phyloP scores from a whole-genome alignment of 2,329 filamentous ascomycete genomes.

The Penicillium sp. region DNA sequence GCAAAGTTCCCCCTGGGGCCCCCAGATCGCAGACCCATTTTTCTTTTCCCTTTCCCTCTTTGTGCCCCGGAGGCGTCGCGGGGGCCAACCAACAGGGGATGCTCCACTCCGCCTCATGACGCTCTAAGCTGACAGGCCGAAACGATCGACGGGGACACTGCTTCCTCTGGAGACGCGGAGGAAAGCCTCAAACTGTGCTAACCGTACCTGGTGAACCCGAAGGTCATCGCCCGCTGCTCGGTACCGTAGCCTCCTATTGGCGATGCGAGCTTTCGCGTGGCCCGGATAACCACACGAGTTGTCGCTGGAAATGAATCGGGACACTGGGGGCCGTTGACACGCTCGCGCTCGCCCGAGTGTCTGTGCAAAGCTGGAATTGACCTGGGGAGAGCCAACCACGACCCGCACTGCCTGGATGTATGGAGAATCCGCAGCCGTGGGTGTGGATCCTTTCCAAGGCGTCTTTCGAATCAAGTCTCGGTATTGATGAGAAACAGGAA shows the following conservation, averaged over 20 bases:
- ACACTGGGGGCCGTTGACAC: slow-evolving; percentile 13
- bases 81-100: neutral
- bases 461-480: slow-evolving; percentile 4
- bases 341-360: neutral
- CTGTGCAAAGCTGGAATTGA: slow-evolving; percentile 5
- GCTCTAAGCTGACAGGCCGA: slow-evolving; percentile 14
- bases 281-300: slow-evolving; percentile 4
- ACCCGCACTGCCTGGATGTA: neutral
- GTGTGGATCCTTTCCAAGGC: slow-evolving; percentile 5
- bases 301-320: neutral
- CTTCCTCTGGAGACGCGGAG: slow-evolving; percentile 6
- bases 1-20: neutral
- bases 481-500: slow-evolving; percentile 10
- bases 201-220: slow-evolving; percentile 24
- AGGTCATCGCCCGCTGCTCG: neutral
- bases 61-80: neutral
- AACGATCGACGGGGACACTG: slow-evolving; percentile 17
- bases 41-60: slow-evolving; percentile 5
- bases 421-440: slow-evolving; percentile 3
- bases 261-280: slow-evolving; percentile 13
- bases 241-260: neutral
- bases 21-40: slow-evolving; percentile 10
- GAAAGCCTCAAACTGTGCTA: slow-evolving; percentile 10
- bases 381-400: slow-evolving; percentile 9
- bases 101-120: slow-evolving; percentile 2